Percentiles rank a stretch among this genome's conserved stretches.
Evolutionary conservation across 306 rosid species (phyloP).

Genomic region (Rubus idaeus): DNA sequence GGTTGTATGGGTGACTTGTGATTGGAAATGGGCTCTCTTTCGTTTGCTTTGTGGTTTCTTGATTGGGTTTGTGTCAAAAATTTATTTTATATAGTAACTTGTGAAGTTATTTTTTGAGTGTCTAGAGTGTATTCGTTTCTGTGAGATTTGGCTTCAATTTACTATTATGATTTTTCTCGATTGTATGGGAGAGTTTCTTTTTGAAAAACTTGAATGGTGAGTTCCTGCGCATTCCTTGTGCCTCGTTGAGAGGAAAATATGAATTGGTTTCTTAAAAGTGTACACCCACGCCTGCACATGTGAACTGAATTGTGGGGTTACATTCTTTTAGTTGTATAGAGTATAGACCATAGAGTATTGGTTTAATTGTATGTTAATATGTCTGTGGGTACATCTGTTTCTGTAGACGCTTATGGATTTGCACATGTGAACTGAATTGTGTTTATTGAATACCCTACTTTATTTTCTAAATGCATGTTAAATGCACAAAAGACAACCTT

Average conservation of each 20-base stretch:
- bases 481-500: neutral
- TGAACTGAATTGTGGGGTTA: too few relatives aligned
- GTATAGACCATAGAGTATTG: too few relatives aligned
- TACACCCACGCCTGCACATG: too few relatives aligned
- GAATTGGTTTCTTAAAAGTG: neutral
- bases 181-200: neutral
- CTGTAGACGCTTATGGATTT: neutral
- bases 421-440: neutral
- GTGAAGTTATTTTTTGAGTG: neutral
- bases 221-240: neutral
- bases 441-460: too few relatives aligned
- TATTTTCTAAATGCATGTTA: too few relatives aligned
- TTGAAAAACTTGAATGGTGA: neutral
- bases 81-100: neutral
- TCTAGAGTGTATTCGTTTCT: neutral
- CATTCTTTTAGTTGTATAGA: too few relatives aligned
- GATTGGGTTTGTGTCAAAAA: neutral
- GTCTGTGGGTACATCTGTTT: neutral
- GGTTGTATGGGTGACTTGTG: neutral
- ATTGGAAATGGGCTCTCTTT: neutral
- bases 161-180: neutral
- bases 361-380: too few relatives aligned
- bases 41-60: neutral
- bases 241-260: neutral
- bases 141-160: neutral